Conservation (phyloP, 2,329 filamentous ascomycete species). For the Ilyonectria mors-panacis region DNA sequence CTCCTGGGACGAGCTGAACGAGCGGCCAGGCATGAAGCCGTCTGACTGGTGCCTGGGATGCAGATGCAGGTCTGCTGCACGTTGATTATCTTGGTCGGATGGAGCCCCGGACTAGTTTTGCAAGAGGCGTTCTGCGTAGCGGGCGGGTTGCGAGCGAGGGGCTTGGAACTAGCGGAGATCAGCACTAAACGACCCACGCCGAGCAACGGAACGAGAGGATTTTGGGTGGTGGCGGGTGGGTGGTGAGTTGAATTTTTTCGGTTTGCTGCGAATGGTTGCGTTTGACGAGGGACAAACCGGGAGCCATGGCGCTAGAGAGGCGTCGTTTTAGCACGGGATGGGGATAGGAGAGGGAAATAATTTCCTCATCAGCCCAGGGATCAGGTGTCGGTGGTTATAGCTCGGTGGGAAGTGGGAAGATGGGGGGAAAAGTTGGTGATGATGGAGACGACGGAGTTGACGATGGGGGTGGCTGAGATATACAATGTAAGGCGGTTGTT, state of each 20-base stretch:
- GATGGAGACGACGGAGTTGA: constrained; percentile 8
- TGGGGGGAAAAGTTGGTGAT: constrained; percentile 12
- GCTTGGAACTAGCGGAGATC: constrained; percentile 41
- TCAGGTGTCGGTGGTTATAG: constrained; percentile 10
- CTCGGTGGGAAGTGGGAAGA: constrained; percentile 21
- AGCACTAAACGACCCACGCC: constrained; percentile 47
- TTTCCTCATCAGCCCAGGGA: constrained; percentile 31
- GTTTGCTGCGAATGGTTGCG: constrained; percentile 28
- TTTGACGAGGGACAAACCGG: constrained; percentile 44
- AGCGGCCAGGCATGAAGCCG: constrained; percentile 17
- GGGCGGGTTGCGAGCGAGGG: constrained; percentile 22
- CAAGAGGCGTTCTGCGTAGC: constrained; percentile 31
- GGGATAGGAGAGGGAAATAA: constrained; percentile 22
- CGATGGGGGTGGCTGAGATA: constrained; percentile 5
- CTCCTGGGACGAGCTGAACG: constrained; percentile 16
- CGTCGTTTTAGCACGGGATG: constrained; percentile 24
- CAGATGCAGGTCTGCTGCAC: constrained; percentile 39
- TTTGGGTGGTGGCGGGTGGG: constrained; percentile 37
- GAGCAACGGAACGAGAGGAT: constrained; percentile 39
- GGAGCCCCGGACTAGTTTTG: constrained; percentile 32
- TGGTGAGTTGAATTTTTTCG: constrained; percentile 34
- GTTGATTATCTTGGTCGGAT: constrained; percentile 48
- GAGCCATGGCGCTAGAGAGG: constrained; percentile 32
- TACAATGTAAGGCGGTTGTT: background rate
- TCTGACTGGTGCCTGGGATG: constrained; percentile 42